Evolutionary conservation across 1,284 basidiomycete genomes (phyloP).

Genomic region (Apiotrichum porosum): DNA sequence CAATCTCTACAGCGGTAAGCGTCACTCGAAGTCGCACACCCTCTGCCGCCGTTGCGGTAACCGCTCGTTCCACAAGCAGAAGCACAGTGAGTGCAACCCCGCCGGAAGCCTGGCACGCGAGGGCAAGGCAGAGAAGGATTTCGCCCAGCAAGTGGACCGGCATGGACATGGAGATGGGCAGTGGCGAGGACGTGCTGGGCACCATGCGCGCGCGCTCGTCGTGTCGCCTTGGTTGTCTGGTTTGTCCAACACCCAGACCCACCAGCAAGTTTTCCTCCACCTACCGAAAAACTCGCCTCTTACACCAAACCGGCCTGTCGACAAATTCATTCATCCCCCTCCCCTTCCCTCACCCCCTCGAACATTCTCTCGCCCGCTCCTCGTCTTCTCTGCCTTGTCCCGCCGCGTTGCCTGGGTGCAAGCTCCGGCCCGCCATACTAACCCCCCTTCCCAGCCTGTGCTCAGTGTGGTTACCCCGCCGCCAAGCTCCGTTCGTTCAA

Average conservation of each 20-base stretch:
- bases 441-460: conserved; percentile 63
- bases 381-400: too few species aligned
- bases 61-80: conserved; percentile 92
- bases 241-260: too few species aligned
- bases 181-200: neutral
- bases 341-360: too few species aligned
- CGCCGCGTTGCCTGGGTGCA: neutral
- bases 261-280: too few species aligned
- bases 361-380: neutral
- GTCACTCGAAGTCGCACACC: conserved; percentile 98
- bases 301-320: too few species aligned
- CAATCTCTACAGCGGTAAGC: conserved; percentile 62
- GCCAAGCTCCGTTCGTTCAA: conserved; percentile 94
- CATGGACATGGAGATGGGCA: neutral
- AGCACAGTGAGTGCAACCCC: conserved; percentile 72
- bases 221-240: neutral
- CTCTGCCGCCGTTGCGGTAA: conserved; percentile 91
- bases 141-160: too few species aligned
- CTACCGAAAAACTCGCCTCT: too few species aligned
- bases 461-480: conserved; percentile 91
- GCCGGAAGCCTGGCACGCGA: neutral
- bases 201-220: neutral
- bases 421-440: neutral
- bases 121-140: neutral
- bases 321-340: too few species aligned